phyloP scores from a whole-genome alignment of 192 early-diverging fungal species.

The Blastocladiella britannica region DNA sequence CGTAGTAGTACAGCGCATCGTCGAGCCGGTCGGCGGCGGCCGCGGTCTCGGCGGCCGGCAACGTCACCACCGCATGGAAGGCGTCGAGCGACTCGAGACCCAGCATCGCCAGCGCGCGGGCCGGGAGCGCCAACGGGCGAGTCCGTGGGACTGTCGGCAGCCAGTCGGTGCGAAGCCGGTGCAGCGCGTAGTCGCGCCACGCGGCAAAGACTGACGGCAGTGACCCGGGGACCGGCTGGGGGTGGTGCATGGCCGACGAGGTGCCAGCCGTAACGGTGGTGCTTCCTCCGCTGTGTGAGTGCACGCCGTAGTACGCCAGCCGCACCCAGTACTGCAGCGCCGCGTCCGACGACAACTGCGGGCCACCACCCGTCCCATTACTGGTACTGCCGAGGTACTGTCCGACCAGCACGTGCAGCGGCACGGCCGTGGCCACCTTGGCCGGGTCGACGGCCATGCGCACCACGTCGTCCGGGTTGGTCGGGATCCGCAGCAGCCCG shows the following conservation, averaged over 20 bases:
- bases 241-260: no score
- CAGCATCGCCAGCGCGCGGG: neutral
- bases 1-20: neutral
- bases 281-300: no score
- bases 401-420: neutral
- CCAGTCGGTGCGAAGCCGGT: neutral
- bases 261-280: no score
- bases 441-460: neutral
- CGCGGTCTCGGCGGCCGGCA: neutral
- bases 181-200: neutral
- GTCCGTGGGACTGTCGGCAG: neutral
- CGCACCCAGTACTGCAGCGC: neutral
- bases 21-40: neutral
- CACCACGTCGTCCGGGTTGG: conserved; percentile 14
- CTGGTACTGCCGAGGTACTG: no score
- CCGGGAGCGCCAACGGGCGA: neutral
- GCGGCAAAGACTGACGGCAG: neutral
- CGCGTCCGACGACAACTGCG: neutral
- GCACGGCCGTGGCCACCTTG: neutral
- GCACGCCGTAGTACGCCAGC: neutral
- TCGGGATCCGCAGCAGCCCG: conserved; percentile 52
- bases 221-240: no score
- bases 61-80: neutral
- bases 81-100: neutral
- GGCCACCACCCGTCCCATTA: no score